Evolutionary conservation across 2,329 filamentous ascomycete species (phyloP).

Genomic region (Cercospora sojina): DNA sequence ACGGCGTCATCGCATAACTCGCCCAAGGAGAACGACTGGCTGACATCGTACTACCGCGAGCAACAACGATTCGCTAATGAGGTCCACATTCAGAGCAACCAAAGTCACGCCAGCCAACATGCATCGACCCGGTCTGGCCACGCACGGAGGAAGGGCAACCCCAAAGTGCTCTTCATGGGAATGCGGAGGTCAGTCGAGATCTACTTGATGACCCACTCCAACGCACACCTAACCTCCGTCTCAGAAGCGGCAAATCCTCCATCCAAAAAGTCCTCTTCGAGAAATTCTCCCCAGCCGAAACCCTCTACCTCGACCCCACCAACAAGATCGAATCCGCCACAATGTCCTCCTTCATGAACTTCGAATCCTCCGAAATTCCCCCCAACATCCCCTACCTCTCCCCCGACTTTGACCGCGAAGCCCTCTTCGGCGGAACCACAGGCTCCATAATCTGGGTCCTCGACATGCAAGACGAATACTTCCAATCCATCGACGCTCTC

Average conservation of each 20-base stretch:
- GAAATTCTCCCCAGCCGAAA: conserved; percentile 94
- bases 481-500: conserved; percentile 82
- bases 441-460: conserved; percentile 98
- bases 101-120: conserved; percentile 6
- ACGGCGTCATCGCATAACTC: conserved; percentile 32
- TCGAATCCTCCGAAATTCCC: conserved; percentile 97
- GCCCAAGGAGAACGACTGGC: conserved; percentile 31
- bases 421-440: conserved; percentile 82
- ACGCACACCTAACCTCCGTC: neutral
- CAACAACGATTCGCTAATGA: conserved; percentile 28
- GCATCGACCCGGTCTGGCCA: conserved; percentile 19
- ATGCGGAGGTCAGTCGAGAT: conserved; percentile 64
- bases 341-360: conserved; percentile 98
- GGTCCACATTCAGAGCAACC: conserved; percentile 15
- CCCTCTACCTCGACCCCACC: conserved; percentile 91
- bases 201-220: neutral
- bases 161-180: conserved; percentile 88
- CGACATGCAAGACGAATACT: conserved; percentile 95
- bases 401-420: conserved; percentile 83
- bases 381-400: conserved; percentile 93
- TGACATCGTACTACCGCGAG: conserved; percentile 34
- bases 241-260: conserved; percentile 93
- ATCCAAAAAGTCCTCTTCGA: conserved; percentile 99
- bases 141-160: conserved; percentile 43
- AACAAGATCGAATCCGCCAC: conserved; percentile 91